Evolutionary conservation across 345 rosid species (phyloP), one percentile per base, ranked within the genome.

Genomic region (Brassica rapa): DNA sequence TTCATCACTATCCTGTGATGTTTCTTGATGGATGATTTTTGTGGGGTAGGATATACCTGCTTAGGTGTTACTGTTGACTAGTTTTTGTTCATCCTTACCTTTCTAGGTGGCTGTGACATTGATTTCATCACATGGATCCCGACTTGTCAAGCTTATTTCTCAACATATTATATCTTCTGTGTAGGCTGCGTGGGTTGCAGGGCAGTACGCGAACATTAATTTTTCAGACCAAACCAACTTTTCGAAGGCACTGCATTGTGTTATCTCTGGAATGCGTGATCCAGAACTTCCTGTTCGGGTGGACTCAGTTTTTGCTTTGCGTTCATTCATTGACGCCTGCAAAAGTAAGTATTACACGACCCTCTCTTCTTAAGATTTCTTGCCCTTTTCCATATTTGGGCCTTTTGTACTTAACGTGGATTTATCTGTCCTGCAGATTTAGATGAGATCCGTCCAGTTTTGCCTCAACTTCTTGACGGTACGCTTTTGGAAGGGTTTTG

Each of bases 111-210:
- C 56, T 43, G 10, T 53, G 56, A 71, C 80, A 76, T 59, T 76
- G 30, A 61, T 66, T 80, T 67, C 43, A 59, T 57, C 64, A 8
- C 43, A 33, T 76, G 19, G 27, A 32, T 71, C n/a, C 23, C 0
- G 4, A 43, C 43, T 56, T 49, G 27, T 68, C 23, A 57, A 59
- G 72, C 68, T 66, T 30, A 59, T 43, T 56, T 70, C 46, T 46
- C 16, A 67, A 23, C 43, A 33, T 69, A 33, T 80, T 75, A 15
- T 35, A 14, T 75, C 60, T n/a, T 71, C 68, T 69, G 67, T 80
- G 72, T 75, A 94, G 98, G 98, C 99, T 9, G 98, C 98, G 9
- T 93, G 99, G 99, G 99, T 95, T 81, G 97, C 97, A 1, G 97
- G 99, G 69, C 99, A 93, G 73, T 93, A 95, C 82, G 99, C 99